Evolutionary conservation across 2,329 filamentous ascomycete species (phyloP), one percentile per base, ranked within the genome.

Genomic region (Fonsecaea pugnacius): DNA sequence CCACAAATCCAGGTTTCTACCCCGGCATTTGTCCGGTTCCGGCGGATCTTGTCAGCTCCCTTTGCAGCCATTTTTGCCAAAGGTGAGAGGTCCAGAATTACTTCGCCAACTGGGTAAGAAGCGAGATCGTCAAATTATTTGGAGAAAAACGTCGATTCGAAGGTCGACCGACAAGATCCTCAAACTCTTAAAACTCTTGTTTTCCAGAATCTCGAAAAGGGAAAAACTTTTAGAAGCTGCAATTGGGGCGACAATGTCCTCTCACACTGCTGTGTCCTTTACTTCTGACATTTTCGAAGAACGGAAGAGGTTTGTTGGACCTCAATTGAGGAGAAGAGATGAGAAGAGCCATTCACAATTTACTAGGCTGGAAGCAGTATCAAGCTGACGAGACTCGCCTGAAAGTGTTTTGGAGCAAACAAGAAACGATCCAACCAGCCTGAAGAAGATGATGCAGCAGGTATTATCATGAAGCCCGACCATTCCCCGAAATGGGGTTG

Each of bases 401-500:
- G 40, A 48, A 21, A 16, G 10, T 14, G 3, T 12, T 8, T 48
- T 27, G 8, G 18, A 27, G 21, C 18, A 48, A 48, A 10, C 4
- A 14, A 21, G 21, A 18, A 21, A 21, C 7, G 12, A 21, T 46
- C n/a, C 40, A 21, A 46, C 40, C n/a, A 10, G 40, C 40, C 21
- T 46, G 40, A n/a, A 18, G 40, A 46, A 18, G n/a, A 21, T 21
- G 40, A 21, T 21, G 40, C 7, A 46, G 40, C 40, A 21, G 21
- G 43, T 21, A 38, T 5, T 30, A 6, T 16, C 16, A 16, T 14
- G 36, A 16, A 18, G 12, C 12, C 43, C 43, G 16, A 48, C 18
- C 43, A 27, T 24, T 18, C 43, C 43, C 43, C 43, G 43, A 48
- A 48, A 48, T 48, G 43, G 43, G 43, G 43, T 27, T 48, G 5